Conservation (phyloP, 345 rosid genomes). For the Acer negundo region DNA sequence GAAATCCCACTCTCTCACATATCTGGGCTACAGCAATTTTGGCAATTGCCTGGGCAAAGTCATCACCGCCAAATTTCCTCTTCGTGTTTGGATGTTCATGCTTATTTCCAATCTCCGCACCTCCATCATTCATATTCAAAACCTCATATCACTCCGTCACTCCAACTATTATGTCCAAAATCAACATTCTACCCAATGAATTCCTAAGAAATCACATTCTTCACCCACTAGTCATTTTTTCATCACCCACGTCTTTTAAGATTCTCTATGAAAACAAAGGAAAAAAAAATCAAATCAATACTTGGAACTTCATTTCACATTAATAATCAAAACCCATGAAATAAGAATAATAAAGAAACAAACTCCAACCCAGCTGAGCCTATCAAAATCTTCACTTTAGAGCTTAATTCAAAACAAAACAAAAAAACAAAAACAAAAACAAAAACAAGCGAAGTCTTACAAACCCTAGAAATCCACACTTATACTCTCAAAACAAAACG, state of each 20-base stretch:
- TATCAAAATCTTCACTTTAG: background rate
- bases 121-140: constrained; percentile 92
- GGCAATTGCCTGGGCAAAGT: constrained; percentile 52
- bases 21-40: constrained; percentile 76
- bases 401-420: background rate
- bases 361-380: background rate
- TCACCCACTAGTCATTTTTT: constrained; percentile 23
- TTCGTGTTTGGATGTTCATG: constrained; percentile 30
- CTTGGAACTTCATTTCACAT: constrained; percentile 1
- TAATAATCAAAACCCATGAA: background rate
- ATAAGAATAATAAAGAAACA: background rate
- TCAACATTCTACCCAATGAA: constrained; percentile 36
- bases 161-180: constrained; percentile 23
- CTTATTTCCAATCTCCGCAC: constrained; percentile 56
- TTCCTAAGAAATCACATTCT: constrained; percentile 27
- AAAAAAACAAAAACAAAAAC: background rate
- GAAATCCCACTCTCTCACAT: constrained; percentile 74
- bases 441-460: background rate
- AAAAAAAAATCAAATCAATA: background rate
- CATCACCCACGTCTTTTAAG: background rate
- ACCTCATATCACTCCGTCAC: constrained; percentile 58
- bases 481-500: background rate
- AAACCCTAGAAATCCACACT: constrained; percentile 17
- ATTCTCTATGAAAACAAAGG: background rate
- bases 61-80: constrained; percentile 48